These are phyloP conservation scores for Pythium utonaiense DNA, from an alignment of 352 stramenopile species.

Conservation along the genomic window DNA sequence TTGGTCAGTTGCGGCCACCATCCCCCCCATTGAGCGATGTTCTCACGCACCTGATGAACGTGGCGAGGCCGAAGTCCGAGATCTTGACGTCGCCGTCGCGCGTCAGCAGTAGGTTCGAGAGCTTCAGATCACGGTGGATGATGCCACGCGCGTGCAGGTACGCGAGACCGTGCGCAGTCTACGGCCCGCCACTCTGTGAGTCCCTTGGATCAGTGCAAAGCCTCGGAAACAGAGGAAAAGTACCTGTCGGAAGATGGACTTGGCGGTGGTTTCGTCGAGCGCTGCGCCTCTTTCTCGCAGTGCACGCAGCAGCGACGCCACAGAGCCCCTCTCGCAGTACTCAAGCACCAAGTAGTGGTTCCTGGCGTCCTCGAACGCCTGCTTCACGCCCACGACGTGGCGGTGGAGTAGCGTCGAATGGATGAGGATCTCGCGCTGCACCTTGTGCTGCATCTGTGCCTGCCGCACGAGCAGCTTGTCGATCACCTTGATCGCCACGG, in stretches of 20 bases:
- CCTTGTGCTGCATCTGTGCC: conserved; percentile 50
- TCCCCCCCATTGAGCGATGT: neutral
- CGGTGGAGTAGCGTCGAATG: conserved; percentile 55
- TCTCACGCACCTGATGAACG: conserved; percentile 36
- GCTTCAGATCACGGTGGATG: conserved; percentile 78
- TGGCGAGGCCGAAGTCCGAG: conserved; percentile 75
- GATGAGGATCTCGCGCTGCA: conserved; percentile 69
- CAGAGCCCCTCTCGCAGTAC: conserved; percentile 48
- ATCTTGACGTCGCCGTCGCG: conserved; percentile 52
- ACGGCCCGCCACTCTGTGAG: neutral
- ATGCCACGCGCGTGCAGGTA: conserved; percentile 62
- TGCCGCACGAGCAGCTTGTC: conserved; percentile 72
- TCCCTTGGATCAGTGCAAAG: neutral
- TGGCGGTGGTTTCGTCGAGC: conserved; percentile 44
- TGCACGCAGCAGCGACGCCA: conserved; percentile 39
- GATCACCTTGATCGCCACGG: conserved; percentile 80
- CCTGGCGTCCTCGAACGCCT: conserved; percentile 69
- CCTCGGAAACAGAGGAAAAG: neutral
- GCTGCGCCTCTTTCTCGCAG: conserved; percentile 15
- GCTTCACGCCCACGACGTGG: conserved; percentile 49
- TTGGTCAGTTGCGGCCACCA: neutral
- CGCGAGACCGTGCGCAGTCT: conserved; percentile 42
- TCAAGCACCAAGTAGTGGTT: conserved; percentile 81
- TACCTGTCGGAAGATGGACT: conserved; percentile 55
- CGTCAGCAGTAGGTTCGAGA: conserved; percentile 72